These are phyloP conservation scores for Fusarium praegraminearum DNA, from an alignment of 2,329 filamentous ascomycete species.

Conservation along the genomic window DNA sequence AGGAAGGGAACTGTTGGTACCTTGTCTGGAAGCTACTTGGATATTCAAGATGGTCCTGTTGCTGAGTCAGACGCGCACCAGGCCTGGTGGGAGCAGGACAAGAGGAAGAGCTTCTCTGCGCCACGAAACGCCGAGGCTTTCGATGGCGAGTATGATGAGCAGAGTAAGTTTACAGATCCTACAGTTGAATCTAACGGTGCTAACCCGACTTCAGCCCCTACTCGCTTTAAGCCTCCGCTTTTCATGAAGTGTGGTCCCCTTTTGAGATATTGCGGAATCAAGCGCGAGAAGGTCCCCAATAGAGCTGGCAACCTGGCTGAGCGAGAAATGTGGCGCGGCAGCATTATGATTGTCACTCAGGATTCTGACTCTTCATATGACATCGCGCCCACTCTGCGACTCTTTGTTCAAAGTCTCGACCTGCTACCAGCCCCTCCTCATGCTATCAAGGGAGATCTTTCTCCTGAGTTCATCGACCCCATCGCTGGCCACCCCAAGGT, in stretches of 20 bases:
- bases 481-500: conserved; percentile 89
- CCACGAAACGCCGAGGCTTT: conserved; percentile 72
- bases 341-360: conserved; percentile 92
- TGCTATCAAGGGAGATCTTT: conserved; percentile 73
- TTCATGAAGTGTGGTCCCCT: conserved; percentile 92
- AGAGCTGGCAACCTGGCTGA: conserved; percentile 56
- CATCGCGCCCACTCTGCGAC: conserved; percentile 79
- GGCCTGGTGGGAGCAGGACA: conserved; percentile 82
- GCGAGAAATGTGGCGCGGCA: conserved; percentile 90
- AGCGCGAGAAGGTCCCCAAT: conserved; percentile 66
- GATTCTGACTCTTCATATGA: conserved; percentile 87
- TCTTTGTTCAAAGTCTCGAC: conserved; percentile 90
- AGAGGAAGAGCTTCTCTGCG: conserved; percentile 59
- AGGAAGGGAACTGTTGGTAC: conserved; percentile 73
- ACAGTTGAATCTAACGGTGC: not conserved
- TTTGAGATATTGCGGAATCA: conserved; percentile 88
- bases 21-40: conserved; percentile 69
- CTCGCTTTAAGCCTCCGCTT: conserved; percentile 83
- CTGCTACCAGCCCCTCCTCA: conserved; percentile 82
- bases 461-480: conserved; percentile 88
- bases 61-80: conserved; percentile 62
- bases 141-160: conserved; percentile 75
- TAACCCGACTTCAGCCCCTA: conserved; percentile 61
- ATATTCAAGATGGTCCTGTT: conserved; percentile 62
- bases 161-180: conserved; percentile 57